Conservation (phyloP, 1,284 basidiomycete species). For the Melampsora larici-populina region DNA sequence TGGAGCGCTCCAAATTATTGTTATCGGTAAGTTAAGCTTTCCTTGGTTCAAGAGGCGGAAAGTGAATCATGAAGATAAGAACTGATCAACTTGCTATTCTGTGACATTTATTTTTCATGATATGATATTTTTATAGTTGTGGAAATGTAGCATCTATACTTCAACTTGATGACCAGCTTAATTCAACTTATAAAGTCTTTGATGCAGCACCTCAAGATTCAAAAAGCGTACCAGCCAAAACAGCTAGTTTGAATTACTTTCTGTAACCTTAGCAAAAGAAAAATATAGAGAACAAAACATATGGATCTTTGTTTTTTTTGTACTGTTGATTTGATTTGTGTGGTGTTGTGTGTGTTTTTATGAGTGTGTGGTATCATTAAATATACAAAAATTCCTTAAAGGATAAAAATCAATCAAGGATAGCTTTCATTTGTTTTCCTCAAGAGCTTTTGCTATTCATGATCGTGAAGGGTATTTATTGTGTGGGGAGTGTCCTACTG, state of each 20-base stretch:
- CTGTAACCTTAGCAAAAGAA: slow-evolving; percentile 40
- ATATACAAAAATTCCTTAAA: too few species aligned
- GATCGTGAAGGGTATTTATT: too few species aligned
- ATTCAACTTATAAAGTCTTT: slow-evolving; percentile 88
- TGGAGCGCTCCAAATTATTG: slow-evolving; percentile 99
- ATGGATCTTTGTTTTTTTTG: too few species aligned
- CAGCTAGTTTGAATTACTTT: slow-evolving; percentile 48
- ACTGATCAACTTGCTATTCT: too few species aligned
- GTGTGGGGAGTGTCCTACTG: too few species aligned
- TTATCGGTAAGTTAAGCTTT: slow-evolving; percentile 66
- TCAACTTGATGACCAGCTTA: slow-evolving; percentile 82
- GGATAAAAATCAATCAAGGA: too few species aligned
- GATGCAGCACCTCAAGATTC: slow-evolving; percentile 61
- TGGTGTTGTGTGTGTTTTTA: too few species aligned
- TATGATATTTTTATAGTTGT: slow-evolving; percentile 62
- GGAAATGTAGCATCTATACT: slow-evolving; percentile 91
- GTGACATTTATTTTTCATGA: slow-evolving; percentile 6
- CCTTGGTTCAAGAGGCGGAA: neutral
- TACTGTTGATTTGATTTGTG: too few species aligned
- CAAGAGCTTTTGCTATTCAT: too few species aligned
- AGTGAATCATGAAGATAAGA: neutral
- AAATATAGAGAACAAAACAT: neutral
- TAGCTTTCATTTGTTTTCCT: too few species aligned
- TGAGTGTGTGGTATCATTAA: too few species aligned
- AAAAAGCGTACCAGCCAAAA: slow-evolving; percentile 47